Base-by-base conservation (phyloP, 2,329 filamentous ascomycete genomes). In the Alternaria dauci region DNA sequence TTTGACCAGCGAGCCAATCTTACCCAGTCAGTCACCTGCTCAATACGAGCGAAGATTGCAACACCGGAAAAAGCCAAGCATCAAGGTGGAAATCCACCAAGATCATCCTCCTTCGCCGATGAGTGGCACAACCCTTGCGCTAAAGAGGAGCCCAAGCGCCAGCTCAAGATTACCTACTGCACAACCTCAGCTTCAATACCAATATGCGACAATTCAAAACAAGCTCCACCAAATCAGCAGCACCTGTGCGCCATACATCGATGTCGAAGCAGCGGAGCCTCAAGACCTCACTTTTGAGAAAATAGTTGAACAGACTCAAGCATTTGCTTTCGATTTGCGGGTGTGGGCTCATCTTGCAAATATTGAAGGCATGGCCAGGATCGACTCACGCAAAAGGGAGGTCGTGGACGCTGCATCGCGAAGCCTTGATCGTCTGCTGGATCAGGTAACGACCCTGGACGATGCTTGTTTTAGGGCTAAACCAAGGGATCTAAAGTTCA, bases 61-160 rank as follows among this genome's bases (percentile, higher is more conserved):
- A 9, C 59, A 52, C 16, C 62, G 48, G 18, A 52, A 62, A 18
- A 67, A 57, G 46, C 64, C 69, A 26, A 71, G 61, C 26, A 71
- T 71, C 53, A 70, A 66, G 30, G 68, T 73, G 7, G 59, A 69
- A 30, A 68, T 75, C n/a, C 63, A 69, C 23, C 70, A 70, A 39
- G 62, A 69, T 30, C 28, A 61, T 9, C 60, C 56, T 1, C 62
- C 63, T 3, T 18, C 42, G 25, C 32, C 54, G 1, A 34, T 26
- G 9, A 26, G 25, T 25, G 11, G 44, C 5, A 26, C 26, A 7
- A 28, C 14, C 25, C 36, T 30, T 18, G 65, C 44, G 14, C 56
- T 58, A 20, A 65, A 48, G 38, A 55, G 51, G 34, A 70, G 65
- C 34, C 65, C 69, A 8, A 61, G 44, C 20, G 62, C 64, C 23